A percentile compares a stretch with the other conserved stretches of the same genome.
Evolutionary conservation across 1,284 basidiomycete genomes (phyloP).

Genomic region (Leccinum subfulvum): DNA sequence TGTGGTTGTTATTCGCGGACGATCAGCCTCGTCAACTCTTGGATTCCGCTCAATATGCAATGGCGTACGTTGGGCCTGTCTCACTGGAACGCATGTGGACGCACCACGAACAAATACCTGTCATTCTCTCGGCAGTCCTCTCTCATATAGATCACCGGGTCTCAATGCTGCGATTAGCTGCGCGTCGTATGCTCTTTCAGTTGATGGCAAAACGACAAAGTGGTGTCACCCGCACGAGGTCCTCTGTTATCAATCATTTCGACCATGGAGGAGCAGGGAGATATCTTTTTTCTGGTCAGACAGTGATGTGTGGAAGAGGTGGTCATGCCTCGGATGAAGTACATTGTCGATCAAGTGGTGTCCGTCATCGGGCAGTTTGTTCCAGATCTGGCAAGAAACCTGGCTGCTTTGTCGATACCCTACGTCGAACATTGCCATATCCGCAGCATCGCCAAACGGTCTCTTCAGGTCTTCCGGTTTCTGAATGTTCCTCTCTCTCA

Average conservation of each 20-base stretch:
- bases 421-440: constrained; percentile 91
- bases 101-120: constrained; percentile 66
- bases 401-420: constrained; percentile 78
- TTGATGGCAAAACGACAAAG: constrained; percentile 54
- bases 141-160: constrained; percentile 82
- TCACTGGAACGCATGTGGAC: constrained; percentile 81
- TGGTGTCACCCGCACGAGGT: constrained; percentile 44
- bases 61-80: constrained; percentile 83
- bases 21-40: constrained; percentile 67
- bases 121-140: constrained; percentile 80
- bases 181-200: constrained; percentile 77
- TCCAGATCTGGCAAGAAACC: constrained; percentile 67
- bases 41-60: constrained; percentile 83
- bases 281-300: constrained; percentile 68
- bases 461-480: constrained; percentile 87
- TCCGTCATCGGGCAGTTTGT: constrained; percentile 68
- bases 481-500: constrained; percentile 75
- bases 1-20: constrained; percentile 72
- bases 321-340: constrained; percentile 66
- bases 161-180: constrained; percentile 67
- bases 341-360: constrained; percentile 67
- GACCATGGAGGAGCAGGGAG: constrained; percentile 59
- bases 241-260: constrained; percentile 52
- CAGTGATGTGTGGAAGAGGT: constrained; percentile 54
- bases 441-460: constrained; percentile 83